Evolutionary conservation across 2,329 filamentous ascomycete species (phyloP).

Genomic region (Paecilomyces dactylethromorphus): DNA sequence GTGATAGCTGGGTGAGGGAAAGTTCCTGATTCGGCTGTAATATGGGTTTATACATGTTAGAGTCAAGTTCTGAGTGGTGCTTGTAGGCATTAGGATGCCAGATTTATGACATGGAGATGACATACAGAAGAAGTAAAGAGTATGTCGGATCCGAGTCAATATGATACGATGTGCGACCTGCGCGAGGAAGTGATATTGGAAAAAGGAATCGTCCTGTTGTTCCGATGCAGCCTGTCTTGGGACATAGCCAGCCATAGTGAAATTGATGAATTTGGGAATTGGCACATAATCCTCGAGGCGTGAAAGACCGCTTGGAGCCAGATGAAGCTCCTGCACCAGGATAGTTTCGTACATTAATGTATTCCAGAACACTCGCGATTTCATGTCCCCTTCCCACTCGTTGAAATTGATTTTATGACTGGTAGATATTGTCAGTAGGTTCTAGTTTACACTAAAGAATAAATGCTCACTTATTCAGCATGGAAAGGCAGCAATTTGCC

Average conservation of each 20-base stretch:
- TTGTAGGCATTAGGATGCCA: neutral
- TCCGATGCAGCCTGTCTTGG: slow-evolving; percentile 22
- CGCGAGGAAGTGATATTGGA: slow-evolving; percentile 52
- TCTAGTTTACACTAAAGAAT: neutral
- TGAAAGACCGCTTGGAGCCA: slow-evolving; percentile 46
- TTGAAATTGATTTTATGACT: slow-evolving; percentile 39
- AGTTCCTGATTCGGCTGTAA: slow-evolving; percentile 33
- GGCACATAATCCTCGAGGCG: slow-evolving; percentile 48
- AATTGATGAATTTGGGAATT: slow-evolving; percentile 47
- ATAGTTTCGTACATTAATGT: slow-evolving; percentile 52
- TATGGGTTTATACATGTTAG: slow-evolving; percentile 3
- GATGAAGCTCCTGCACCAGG: slow-evolving; percentile 48
- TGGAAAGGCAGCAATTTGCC: slow-evolving; percentile 43
- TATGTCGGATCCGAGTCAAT: slow-evolving; percentile 47
- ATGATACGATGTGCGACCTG: slow-evolving; percentile 52
- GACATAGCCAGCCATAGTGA: slow-evolving; percentile 27
- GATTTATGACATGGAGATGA: neutral
- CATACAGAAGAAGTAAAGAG: slow-evolving; percentile 43
- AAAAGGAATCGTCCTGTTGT: slow-evolving; percentile 47
- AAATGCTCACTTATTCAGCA: slow-evolving; percentile 36
- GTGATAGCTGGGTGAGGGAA: slow-evolving; percentile 44
- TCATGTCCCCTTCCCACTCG: slow-evolving; percentile 51
- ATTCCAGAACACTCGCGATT: slow-evolving; percentile 50
- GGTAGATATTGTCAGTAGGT: slow-evolving; percentile 5
- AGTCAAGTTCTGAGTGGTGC: neutral